Evolutionary conservation across 208 protist genomes (phyloP).

Genomic region (Leishmania gerbilli): DNA sequence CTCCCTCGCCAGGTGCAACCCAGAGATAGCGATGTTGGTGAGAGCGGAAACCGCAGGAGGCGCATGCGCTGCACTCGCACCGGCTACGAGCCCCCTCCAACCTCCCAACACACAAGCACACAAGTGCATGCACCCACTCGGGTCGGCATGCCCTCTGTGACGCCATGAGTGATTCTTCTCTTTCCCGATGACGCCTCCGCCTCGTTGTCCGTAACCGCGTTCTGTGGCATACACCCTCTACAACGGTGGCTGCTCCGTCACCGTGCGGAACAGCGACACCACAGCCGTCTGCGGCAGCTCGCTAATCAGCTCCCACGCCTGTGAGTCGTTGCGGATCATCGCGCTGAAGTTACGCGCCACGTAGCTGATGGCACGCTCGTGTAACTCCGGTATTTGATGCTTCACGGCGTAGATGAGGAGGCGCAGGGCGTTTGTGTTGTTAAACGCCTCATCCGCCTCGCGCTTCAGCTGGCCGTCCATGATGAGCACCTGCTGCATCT

Average conservation of each 20-base stretch:
- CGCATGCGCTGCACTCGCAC: background rate
- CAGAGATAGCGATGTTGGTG: background rate
- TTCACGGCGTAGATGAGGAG: conserved; percentile 86
- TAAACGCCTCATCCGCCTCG: conserved; percentile 83
- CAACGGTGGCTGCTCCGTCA: conserved; percentile 55
- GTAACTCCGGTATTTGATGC: conserved; percentile 79
- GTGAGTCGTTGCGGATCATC: conserved; percentile 72
- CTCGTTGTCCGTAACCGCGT: background rate
- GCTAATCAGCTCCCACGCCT: conserved; percentile 85
- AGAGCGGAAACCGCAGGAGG: background rate
- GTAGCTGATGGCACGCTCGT: conserved; percentile 75
- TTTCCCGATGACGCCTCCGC: too few relatives aligned
- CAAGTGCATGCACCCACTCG: background rate
- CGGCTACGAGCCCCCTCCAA: background rate
- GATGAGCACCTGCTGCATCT: conserved; percentile 74
- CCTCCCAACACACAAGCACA: background rate
- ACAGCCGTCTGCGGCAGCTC: conserved; percentile 80
- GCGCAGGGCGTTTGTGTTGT: conserved; percentile 66
- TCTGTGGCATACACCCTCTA: background rate
- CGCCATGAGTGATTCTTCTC: background rate
- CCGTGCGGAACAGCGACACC: conserved; percentile 75
- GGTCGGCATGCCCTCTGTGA: background rate
- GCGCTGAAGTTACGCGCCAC: conserved; percentile 67
- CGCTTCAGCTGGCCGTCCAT: conserved; percentile 88
- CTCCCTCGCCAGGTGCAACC: background rate